Base-by-base conservation (phyloP, 2,329 filamentous ascomycete genomes). In the Microdochium nivale region DNA sequence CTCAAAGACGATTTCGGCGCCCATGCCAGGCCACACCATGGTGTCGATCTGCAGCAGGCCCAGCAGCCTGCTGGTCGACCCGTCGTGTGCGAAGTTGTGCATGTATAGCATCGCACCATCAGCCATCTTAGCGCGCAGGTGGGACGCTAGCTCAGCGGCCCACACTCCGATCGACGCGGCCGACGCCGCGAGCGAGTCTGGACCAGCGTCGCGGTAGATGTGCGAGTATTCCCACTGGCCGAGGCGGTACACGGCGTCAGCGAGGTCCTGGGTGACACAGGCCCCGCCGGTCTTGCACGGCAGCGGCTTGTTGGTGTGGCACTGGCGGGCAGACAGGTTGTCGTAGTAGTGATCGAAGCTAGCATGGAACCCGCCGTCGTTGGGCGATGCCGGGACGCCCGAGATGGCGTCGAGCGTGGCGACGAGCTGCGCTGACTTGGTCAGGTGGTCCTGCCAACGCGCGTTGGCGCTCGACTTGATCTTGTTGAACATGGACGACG, bases 21-120 rank as follows among this genome's bases (percentile, higher is more conserved):
- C 88, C 87, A 92, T 90, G 0, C 88, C 88, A 0, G 88, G 88
- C 88, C 88, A 92, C 1, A 90, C 82, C 87, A 92, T 92, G 50
- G 74, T 65, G 23, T 89, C 83, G 1, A 87, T 61, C 68, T 92
- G 88, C 61, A 94, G 63, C 16, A 91, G 76, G 2, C 80, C 80
- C 23, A 94, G 70, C 7, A 92, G 60, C 2, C 81, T 70, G 11
- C 84, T 82, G 7, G 91, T 62, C 3, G 81, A 85, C 2, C 88
- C 89, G 59, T 94, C 89, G 60, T 95, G 88, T 2, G 87, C 88
- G 35, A 94, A 76, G 56, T 92, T 91, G 62, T 94, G 88, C 44
- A 82, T 69, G 62, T 90, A 92, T 2, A 75, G 62, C 0, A 67
- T 69, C 30, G 66, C 65, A 8, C 59, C 55, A 2, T 57, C 63